A percentile compares a stretch with the other conserved stretches of the same genome.
Evolutionary conservation across 768 basidiomycete genomes (phyloP).

Genomic region (Polyporus arcularius): DNA sequence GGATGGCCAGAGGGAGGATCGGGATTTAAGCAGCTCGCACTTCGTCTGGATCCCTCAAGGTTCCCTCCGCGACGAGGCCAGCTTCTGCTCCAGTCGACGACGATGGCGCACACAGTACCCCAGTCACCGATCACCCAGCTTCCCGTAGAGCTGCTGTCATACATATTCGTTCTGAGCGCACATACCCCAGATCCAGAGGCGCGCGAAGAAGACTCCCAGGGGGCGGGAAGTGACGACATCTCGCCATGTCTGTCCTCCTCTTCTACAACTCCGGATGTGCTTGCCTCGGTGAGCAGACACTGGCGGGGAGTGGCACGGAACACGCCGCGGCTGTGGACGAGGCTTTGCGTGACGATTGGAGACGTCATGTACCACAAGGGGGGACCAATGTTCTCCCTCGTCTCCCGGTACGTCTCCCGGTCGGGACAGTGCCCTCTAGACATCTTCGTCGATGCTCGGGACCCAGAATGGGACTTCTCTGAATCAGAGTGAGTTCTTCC

Average conservation of each 20-base stretch:
- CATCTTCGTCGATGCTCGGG: conserved; percentile 59
- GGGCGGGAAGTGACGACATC: neutral
- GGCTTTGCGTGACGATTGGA: conserved; percentile 46
- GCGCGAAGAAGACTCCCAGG: neutral
- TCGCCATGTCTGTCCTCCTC: conserved; percentile 16
- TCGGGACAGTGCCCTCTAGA: conserved; percentile 53
- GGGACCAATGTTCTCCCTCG: neutral
- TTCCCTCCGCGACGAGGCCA: neutral
- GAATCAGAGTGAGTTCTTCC: conserved; percentile 44
- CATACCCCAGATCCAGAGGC: conserved; percentile 33
- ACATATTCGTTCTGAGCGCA: conserved; percentile 54
- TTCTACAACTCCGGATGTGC: conserved; percentile 43
- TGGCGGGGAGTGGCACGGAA: conserved; percentile 54
- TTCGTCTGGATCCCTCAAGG: conserved; percentile 1
- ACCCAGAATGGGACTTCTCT: conserved; percentile 58
- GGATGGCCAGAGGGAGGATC: neutral
- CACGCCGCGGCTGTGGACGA: conserved; percentile 57
- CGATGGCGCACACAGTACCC: neutral
- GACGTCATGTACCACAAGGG: conserved; percentile 14
- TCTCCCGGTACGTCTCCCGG: conserved; percentile 40
- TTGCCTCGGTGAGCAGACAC: conserved; percentile 50
- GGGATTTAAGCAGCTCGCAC: conserved; percentile 10
- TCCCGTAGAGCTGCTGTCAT: conserved; percentile 58
- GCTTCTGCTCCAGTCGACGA: neutral
- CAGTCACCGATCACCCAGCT: conserved; percentile 33